A percentile compares a stretch with the other conserved stretches of the same genome.
These are phyloP conservation scores for Phytopythium oedochilum DNA, from an alignment of 352 stramenopile genomes.

Conservation along the genomic window DNA sequence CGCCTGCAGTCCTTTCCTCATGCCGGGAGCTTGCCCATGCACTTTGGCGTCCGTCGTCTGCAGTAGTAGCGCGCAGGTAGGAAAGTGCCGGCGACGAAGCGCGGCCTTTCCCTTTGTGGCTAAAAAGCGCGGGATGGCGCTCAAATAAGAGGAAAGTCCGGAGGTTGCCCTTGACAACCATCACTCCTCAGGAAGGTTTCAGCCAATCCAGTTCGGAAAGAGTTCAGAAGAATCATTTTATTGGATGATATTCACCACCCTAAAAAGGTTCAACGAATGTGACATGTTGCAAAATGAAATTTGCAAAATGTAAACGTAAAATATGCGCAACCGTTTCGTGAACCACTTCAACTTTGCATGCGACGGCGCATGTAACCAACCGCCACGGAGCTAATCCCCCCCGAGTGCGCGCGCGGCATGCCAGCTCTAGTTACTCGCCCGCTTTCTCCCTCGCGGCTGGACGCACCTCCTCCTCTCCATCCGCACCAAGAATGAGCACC, in stretches of 20 bases:
- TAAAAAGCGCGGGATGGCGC: neutral
- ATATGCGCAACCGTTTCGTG: neutral
- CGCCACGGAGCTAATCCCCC: neutral
- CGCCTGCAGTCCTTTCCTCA: slow-evolving; percentile 5
- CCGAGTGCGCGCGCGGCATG: neutral
- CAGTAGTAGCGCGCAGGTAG: too few relatives aligned
- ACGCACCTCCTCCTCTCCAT: neutral
- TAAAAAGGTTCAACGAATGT: neutral
- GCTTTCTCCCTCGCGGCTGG: neutral
- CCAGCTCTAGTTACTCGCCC: neutral
- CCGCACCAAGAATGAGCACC: neutral
- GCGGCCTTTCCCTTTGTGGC: neutral
- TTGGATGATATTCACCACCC: neutral
- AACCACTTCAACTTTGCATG: neutral
- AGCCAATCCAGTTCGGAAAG: slow-evolving; percentile 1
- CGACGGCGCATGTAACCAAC: slow-evolving; percentile 4
- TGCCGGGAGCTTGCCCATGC: too few relatives aligned
- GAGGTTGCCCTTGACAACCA: neutral
- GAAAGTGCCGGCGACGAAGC: too few relatives aligned
- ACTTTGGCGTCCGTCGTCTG: too few relatives aligned
- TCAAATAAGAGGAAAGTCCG: neutral
- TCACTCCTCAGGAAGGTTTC: neutral
- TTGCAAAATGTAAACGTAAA: neutral
- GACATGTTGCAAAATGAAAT: neutral
- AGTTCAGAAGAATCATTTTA: neutral